These are phyloP conservation scores for Chrysanthemum lavandulifolium DNA, from an alignment of 129 eudicot genomes.

Conservation along the genomic window DNA sequence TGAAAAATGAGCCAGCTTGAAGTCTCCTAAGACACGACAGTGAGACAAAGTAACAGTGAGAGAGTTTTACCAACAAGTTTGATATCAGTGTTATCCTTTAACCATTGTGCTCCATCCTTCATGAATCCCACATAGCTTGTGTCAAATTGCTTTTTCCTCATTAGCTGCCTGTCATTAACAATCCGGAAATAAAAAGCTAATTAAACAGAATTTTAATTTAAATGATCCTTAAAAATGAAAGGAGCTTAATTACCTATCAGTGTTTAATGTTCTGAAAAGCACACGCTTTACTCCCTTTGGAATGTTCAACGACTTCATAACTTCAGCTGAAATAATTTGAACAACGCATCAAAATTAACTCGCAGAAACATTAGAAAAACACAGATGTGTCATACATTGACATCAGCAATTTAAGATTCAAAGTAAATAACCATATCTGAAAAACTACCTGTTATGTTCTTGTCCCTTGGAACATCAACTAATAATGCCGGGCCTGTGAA, in stretches of 20 bases:
- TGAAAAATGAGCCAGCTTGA: too few species aligned
- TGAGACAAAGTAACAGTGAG: not conserved
- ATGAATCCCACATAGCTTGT: slow-evolving; percentile 62
- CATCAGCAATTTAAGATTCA: not conserved
- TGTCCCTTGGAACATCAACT: slow-evolving; percentile 54
- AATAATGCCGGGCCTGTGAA: slow-evolving; percentile 51
- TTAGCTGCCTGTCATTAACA: slow-evolving; percentile 41
- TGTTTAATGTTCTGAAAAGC: slow-evolving; percentile 67
- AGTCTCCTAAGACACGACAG: too few species aligned
- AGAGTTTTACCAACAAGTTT: slow-evolving; percentile 60
- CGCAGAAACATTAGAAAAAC: not conserved
- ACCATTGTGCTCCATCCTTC: slow-evolving; percentile 68
- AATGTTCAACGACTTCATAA: slow-evolving; percentile 52
- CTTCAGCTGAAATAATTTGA: slow-evolving; percentile 45
- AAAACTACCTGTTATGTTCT: slow-evolving; percentile 50
- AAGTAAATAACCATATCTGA: not conserved
- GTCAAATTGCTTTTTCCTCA: slow-evolving; percentile 49
- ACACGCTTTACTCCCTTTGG: slow-evolving; percentile 65
- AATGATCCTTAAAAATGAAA: not conserved
- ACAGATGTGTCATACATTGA: not conserved
- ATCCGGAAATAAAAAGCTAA: not conserved
- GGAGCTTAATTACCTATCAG: slow-evolving; percentile 46
- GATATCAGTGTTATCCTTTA: slow-evolving; percentile 67
- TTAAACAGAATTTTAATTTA: not conserved
- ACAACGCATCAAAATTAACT: not conserved